Conservation (phyloP, 352 stramenopile species). For the Globisporangium nagaii region DNA sequence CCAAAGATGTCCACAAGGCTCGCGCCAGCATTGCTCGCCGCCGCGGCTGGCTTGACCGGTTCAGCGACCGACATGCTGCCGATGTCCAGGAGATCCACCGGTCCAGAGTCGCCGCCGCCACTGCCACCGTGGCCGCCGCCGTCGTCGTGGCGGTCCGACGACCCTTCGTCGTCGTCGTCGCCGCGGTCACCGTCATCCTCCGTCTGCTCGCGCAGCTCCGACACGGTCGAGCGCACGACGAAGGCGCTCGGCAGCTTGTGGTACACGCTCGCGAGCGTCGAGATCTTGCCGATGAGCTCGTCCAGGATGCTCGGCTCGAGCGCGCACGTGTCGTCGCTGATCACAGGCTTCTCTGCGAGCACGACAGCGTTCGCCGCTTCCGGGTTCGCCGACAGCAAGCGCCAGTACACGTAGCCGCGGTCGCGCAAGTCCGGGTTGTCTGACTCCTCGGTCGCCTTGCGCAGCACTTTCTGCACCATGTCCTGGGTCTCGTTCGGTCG, state of each 20-base stretch:
- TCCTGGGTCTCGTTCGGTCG: slow-evolving; percentile 89
- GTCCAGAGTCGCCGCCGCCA: slow-evolving; percentile 15
- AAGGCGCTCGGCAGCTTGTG: slow-evolving; percentile 92
- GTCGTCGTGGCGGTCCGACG: slow-evolving; percentile 50
- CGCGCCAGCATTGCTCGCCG: slow-evolving; percentile 21
- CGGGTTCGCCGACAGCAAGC: slow-evolving; percentile 96
- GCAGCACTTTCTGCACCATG: slow-evolving; percentile 98
- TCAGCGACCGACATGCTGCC: slow-evolving; percentile 75
- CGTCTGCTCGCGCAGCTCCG: slow-evolving; percentile 63
- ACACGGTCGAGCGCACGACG: slow-evolving; percentile 77
- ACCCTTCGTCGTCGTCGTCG: slow-evolving; percentile 57
- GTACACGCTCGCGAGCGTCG: slow-evolving; percentile 97
- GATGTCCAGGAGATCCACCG: slow-evolving; percentile 82
- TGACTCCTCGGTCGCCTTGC: slow-evolving; percentile 96
- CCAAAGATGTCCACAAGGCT: slow-evolving; percentile 86
- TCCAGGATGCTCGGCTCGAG: slow-evolving; percentile 95
- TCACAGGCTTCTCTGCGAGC: slow-evolving; percentile 98
- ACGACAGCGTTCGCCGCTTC: slow-evolving; percentile 98
- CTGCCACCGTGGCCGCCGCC: slow-evolving; percentile 19
- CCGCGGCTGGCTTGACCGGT: slow-evolving; percentile 28
- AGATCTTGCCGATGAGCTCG: slow-evolving; percentile 96
- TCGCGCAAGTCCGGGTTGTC: slow-evolving; percentile 99
- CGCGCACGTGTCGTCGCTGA: slow-evolving; percentile 97
- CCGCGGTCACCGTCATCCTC: slow-evolving; percentile 47
- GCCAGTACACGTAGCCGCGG: slow-evolving; percentile 99